These are phyloP conservation scores for Immersiporthe knoxdaviesiana DNA, from an alignment of 2,329 filamentous ascomycete species.

Conservation along the genomic window DNA sequence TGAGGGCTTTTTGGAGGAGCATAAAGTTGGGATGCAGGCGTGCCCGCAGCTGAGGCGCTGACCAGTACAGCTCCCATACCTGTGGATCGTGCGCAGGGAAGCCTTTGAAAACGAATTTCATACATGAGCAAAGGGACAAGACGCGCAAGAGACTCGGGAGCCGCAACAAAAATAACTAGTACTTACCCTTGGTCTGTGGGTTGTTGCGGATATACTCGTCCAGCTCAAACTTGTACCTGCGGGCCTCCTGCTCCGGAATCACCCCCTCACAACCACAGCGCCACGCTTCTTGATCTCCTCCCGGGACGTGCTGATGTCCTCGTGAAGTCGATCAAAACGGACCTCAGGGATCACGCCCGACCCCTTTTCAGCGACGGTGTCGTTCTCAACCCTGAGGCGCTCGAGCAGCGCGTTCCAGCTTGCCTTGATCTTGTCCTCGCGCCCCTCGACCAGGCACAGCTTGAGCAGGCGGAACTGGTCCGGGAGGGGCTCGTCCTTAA, in stretches of 20 bases:
- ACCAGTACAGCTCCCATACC: constrained; percentile 79
- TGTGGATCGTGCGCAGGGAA: constrained; percentile 70
- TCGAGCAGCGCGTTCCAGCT: constrained; percentile 55
- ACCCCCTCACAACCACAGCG: constrained; percentile 68
- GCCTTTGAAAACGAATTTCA: constrained; percentile 44
- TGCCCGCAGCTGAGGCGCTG: constrained; percentile 67
- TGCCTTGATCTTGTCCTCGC: constrained; percentile 49
- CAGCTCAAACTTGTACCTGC: constrained; percentile 66
- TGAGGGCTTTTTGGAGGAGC: constrained; percentile 62
- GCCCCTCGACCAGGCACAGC: constrained; percentile 52
- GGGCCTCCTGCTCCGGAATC: constrained; percentile 63
- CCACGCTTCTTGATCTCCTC: constrained; percentile 64
- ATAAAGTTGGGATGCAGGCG: constrained; percentile 69
- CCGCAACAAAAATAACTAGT: no score
- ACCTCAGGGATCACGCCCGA: constrained; percentile 57
- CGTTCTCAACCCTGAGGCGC: constrained; percentile 51
- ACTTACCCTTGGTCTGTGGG: constrained; percentile 48
- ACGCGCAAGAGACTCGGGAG: neutral
- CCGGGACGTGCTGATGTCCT: constrained; percentile 40
- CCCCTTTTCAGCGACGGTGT: constrained; percentile 48
- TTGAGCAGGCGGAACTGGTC: constrained; percentile 61
- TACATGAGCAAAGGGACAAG: neutral
- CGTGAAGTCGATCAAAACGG: constrained; percentile 49
- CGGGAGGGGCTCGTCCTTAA: constrained; percentile 50
- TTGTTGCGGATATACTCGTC: constrained; percentile 69